These are phyloP conservation scores for Paramecium tetraurelia DNA, from an alignment of 73 alveolate species.

Conservation along the genomic window DNA sequence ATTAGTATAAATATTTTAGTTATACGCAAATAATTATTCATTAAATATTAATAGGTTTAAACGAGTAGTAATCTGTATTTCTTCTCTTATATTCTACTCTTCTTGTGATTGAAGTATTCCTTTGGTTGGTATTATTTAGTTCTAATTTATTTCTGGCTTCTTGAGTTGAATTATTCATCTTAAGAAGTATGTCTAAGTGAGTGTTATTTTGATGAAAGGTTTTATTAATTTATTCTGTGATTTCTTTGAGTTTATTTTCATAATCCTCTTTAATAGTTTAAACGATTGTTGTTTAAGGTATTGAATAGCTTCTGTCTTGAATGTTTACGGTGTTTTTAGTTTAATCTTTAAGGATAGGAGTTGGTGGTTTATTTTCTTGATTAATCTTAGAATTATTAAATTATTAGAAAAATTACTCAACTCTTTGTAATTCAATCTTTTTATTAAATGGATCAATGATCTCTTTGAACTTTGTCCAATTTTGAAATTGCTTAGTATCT, in stretches of 20 bases:
- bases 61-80: conserved; percentile 11
- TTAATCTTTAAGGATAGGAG: background rate
- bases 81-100: conserved; percentile 44
- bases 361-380: conserved; percentile 46
- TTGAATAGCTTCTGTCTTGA: background rate
- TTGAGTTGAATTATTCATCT: background rate
- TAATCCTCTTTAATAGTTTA: background rate
- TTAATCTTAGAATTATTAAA: conserved; percentile 4
- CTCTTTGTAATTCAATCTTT: background rate
- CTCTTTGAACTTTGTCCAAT: conserved; percentile 42
- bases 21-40: background rate
- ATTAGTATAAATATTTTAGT: background rate
- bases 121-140: background rate
- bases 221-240: conserved; percentile 19
- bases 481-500: conserved; percentile 26
- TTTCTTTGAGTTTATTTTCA: background rate
- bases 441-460: conserved; percentile 48
- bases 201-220: conserved; percentile 5
- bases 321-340: background rate
- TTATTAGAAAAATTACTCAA: background rate
- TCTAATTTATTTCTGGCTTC: background rate
- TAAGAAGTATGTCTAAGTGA: conserved; percentile 4
- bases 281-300: background rate
- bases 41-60: background rate
- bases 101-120: background rate